Conservation (phyloP, 169 alveolate genomes). For the Plasmodium yoelii region DNA sequence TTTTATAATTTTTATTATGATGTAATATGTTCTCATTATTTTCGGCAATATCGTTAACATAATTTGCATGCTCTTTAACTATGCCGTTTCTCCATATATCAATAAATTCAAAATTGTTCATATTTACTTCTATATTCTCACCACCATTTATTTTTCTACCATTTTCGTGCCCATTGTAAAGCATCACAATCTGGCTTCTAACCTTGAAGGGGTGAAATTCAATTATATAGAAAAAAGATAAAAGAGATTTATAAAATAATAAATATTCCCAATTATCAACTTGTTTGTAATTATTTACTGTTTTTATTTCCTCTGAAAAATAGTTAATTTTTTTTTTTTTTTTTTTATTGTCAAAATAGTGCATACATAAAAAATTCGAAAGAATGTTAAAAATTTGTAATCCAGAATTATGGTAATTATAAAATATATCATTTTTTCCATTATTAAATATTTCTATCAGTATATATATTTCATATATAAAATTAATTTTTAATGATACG, state of each 20-base stretch:
- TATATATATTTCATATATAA: constrained; percentile 39
- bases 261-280: background rate
- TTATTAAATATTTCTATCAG: background rate
- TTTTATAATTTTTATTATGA: constrained; percentile 19
- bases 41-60: constrained; percentile 3
- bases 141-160: background rate
- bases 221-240: constrained; percentile 18
- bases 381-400: constrained; percentile 26
- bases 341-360: background rate
- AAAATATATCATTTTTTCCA: constrained; percentile 16
- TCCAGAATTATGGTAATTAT: constrained; percentile 33
- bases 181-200: background rate
- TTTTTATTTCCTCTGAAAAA: too few species aligned
- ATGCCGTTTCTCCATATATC: constrained; percentile 49
- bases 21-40: constrained; percentile 28
- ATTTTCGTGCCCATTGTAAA: background rate
- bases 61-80: background rate
- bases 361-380: constrained; percentile 38
- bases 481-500: background rate
- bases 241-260: background rate
- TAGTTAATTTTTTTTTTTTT: too few species aligned
- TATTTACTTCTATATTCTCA: background rate
- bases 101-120: background rate
- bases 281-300: too few species aligned
- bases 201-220: background rate